Conservation (phyloP, 169 alveolate species). For the Plasmodium vivax region DNA sequence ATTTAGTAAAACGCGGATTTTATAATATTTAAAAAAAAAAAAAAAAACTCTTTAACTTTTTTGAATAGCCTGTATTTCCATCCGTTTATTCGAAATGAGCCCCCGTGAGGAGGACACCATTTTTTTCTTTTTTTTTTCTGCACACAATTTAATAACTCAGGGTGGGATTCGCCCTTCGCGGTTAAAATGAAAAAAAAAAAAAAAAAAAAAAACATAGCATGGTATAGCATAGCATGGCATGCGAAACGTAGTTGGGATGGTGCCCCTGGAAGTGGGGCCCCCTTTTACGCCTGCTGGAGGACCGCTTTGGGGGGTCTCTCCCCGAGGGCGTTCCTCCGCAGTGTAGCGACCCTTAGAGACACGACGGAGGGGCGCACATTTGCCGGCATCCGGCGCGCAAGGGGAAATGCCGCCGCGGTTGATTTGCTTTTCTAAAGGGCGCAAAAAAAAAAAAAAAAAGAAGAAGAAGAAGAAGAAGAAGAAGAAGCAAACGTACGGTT, state of each 20-base stretch:
- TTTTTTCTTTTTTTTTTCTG: not conserved
- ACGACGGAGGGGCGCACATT: no score
- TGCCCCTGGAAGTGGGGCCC: no score
- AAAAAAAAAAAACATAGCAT: no score
- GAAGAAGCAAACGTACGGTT: slow-evolving; percentile 72
- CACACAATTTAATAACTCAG: not conserved
- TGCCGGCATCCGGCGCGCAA: no score
- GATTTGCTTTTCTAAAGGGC: not conserved
- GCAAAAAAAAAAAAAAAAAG: not conserved
- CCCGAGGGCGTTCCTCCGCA: no score
- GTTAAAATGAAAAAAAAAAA: not conserved
- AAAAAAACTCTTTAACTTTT: not conserved
- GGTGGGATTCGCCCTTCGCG: not conserved
- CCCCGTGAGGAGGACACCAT: not conserved
- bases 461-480: not conserved
- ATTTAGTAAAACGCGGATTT: not conserved
- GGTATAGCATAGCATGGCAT: not conserved
- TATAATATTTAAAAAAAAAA: not conserved
- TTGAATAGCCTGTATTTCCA: not conserved
- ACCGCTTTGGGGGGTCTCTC: no score
- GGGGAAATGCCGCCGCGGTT: no score
- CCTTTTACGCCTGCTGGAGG: no score
- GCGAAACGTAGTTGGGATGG: no score
- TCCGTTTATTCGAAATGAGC: not conserved
- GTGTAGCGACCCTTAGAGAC: no score